Conservation (phyloP, 1,284 basidiomycete genomes). For the Coniferiporia sulphurascens region DNA sequence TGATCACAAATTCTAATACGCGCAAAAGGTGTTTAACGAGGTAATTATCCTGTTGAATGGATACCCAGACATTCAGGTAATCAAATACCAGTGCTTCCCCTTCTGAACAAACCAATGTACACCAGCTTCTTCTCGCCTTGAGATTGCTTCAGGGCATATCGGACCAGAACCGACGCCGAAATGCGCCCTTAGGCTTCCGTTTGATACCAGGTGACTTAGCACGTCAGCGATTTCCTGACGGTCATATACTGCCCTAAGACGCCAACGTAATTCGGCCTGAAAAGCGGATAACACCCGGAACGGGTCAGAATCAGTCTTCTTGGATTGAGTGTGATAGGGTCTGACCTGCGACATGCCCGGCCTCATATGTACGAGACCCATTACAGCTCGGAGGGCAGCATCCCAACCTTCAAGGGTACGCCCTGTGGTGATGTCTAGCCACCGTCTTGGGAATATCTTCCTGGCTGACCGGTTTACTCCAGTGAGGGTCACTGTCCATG, state of each 20-base stretch:
- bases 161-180: neutral
- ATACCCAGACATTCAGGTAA: neutral
- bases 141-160: slow-evolving; percentile 28
- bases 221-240: slow-evolving; percentile 69
- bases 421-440: slow-evolving; percentile 68
- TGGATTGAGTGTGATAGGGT: slow-evolving; percentile 1
- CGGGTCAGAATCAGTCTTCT: slow-evolving; percentile 4
- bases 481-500: slow-evolving; percentile 59
- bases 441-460: slow-evolving; percentile 61
- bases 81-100: slow-evolving; percentile 44
- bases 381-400: slow-evolving; percentile 60
- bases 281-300: slow-evolving; percentile 8
- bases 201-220: slow-evolving; percentile 50
- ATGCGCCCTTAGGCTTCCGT: slow-evolving; percentile 35
- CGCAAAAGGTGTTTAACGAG: too few relatives aligned
- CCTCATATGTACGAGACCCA: slow-evolving; percentile 58
- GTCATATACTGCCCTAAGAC: slow-evolving; percentile 65
- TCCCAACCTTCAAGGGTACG: slow-evolving; percentile 63
- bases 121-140: slow-evolving; percentile 45
- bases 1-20: too few relatives aligned
- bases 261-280: slow-evolving; percentile 64
- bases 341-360: slow-evolving; percentile 74
- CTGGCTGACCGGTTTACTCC: slow-evolving; percentile 31
- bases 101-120: slow-evolving; percentile 42
- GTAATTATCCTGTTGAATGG: too few relatives aligned